These are phyloP conservation scores for Hypoxylon sp. DNA, from an alignment of 2,329 filamentous ascomycete species.

Conservation along the genomic window DNA sequence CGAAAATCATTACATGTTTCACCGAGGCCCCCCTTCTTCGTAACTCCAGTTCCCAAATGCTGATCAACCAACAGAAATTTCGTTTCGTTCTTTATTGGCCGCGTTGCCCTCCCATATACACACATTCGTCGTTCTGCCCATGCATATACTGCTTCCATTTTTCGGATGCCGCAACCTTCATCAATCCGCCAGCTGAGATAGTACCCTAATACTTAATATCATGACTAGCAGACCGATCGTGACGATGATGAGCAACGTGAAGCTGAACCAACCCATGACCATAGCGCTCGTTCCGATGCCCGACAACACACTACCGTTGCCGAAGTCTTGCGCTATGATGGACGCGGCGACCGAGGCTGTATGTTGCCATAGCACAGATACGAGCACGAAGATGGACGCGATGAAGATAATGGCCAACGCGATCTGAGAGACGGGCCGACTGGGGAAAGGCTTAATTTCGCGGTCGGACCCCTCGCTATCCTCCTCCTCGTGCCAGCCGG, in stretches of 20 bases:
- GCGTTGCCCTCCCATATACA: constrained; percentile 43
- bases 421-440: constrained; percentile 90
- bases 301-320: constrained; percentile 56
- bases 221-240: constrained; percentile 96
- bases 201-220: constrained; percentile 91
- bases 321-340: constrained; percentile 76
- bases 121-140: constrained; percentile 32
- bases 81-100: constrained; percentile 34
- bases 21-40: constrained; percentile 41
- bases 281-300: constrained; percentile 80
- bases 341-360: constrained; percentile 96
- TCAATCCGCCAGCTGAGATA: constrained; percentile 71
- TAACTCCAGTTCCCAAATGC: constrained; percentile 52
- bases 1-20: constrained; percentile 43
- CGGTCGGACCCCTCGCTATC: constrained; percentile 85
- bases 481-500: constrained; percentile 95
- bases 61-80: constrained; percentile 42
- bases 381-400: constrained; percentile 78
- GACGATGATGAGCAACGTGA: constrained; percentile 92
- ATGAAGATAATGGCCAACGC: constrained; percentile 93
- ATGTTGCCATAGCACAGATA: constrained; percentile 89
- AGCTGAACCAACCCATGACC: constrained; percentile 98
- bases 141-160: not conserved
- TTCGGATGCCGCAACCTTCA: not conserved
- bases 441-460: constrained; percentile 95